Evolutionary conservation across 306 rosid genomes (phyloP).

Genomic region (Gastrolobium bilobum): DNA sequence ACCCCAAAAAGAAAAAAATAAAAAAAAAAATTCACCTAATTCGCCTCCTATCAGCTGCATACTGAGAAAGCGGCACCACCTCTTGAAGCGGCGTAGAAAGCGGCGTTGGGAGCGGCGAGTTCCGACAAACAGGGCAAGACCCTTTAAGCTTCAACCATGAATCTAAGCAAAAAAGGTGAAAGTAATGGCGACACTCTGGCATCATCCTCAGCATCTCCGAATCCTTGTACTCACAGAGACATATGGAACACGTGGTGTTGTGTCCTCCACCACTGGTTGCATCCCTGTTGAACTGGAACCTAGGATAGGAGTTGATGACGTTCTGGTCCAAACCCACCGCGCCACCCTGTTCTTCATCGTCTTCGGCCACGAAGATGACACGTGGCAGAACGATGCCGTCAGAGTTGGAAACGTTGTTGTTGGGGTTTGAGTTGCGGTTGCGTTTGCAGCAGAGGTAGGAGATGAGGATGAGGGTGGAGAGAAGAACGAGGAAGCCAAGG

Average conservation of each 20-base stretch:
- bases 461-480: constrained; percentile 82
- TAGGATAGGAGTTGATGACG: constrained; percentile 85
- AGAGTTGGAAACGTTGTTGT: neutral
- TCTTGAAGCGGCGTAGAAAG: constrained; percentile 88
- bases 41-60: constrained; percentile 80
- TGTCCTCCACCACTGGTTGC: neutral
- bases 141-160: constrained; percentile 92
- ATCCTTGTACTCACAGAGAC: constrained; percentile 56
- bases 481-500: constrained; percentile 82
- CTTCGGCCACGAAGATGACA: constrained; percentile 82
- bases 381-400: constrained; percentile 75
- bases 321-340: constrained; percentile 70
- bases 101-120: constrained; percentile 94
- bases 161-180: constrained; percentile 62
- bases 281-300: constrained; percentile 63
- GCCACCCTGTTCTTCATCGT: constrained; percentile 52
- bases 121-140: constrained; percentile 95
- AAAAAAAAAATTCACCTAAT: constrained; percentile 54
- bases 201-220: constrained; percentile 60
- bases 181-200: constrained; percentile 53
- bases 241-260: constrained; percentile 53
- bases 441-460: constrained; percentile 84
- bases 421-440: neutral
- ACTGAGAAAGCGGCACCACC: constrained; percentile 88
- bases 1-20: neutral